Conservation (phyloP, 208 protist species). For the Wallacemonas sp. region DNA sequence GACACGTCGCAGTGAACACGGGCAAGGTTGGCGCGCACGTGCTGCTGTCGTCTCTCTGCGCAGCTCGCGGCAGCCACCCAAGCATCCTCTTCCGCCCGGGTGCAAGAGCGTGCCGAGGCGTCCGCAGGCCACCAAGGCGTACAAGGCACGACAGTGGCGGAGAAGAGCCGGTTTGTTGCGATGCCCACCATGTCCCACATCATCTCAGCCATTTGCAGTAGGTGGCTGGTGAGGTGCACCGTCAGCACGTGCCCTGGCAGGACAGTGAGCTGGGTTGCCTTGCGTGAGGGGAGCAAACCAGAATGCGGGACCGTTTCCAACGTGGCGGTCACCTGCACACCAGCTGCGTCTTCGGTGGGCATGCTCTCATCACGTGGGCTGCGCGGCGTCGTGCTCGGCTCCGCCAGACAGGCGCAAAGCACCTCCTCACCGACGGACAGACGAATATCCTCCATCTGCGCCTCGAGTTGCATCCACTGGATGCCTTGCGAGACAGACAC, state of each 20-base stretch:
- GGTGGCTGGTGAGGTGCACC: constrained; percentile 21
- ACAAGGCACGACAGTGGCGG: constrained; percentile 9
- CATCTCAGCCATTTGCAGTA: constrained; percentile 24
- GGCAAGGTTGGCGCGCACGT: background rate
- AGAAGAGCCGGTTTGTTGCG: constrained; percentile 26
- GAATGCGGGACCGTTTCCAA: background rate
- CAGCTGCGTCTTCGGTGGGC: too few species aligned
- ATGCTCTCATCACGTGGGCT: too few species aligned
- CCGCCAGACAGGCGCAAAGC: background rate
- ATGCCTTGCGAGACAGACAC: background rate
- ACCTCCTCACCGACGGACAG: background rate
- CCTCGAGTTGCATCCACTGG: background rate
- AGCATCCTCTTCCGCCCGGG: background rate
- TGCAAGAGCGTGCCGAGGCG: too few species aligned
- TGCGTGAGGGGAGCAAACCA: constrained; percentile 6
- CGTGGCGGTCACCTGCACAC: background rate
- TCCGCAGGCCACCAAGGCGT: constrained; percentile 20
- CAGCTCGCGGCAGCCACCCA: background rate
- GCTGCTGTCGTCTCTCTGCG: constrained; percentile 1
- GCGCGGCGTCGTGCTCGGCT: too few species aligned
- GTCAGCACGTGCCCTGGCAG: background rate
- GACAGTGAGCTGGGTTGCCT: constrained; percentile 14
- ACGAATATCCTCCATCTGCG: background rate
- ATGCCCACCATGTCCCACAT: constrained; percentile 41
- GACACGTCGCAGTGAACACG: background rate